Evolutionary conservation across 208 protist species (phyloP), one percentile per base, ranked within the genome.

Genomic region (Endotrypanum monterogeii): DNA sequence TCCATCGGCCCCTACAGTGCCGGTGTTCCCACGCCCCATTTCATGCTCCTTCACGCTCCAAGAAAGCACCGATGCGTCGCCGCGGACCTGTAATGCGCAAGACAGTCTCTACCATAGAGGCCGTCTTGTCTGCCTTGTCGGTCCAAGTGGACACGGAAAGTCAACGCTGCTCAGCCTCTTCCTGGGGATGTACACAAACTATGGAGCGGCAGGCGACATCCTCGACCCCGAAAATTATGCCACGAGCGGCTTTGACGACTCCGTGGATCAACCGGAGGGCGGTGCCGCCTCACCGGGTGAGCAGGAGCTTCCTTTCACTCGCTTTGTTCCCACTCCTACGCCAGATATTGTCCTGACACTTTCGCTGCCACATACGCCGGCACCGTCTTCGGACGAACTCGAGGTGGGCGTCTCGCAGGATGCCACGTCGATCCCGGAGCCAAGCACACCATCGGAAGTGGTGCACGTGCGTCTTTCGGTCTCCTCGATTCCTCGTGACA

Each of bases 141-240:
- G 90, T 3, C 76, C 79, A 5, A 93, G 88, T 60, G 90, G 90
- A 7, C 89, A 84, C 61, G 90, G 90, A 44, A 95, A 95, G 79
- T 91, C 85, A 39, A 95, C 90, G 18, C 73, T 93, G 52, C 78
- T 95, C n/a, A 84, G 81, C 8, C 77, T 95, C 48, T 67, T 95
- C 46, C 70, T 95, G 0, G 88, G 79, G 1, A 74, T 95, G 52
- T 95, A 95, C 82, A 79, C 76, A n/a, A 52, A 85, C 75, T 84
- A 78, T 54, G 41, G 65, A 3, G 30, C 35, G 7, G 18, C 35
- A 3, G 46, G 35, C 30, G 30, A 28, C 57, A 14, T 12, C 30
- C 55, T 41, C 58, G 44, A 28, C 46, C 35, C 2, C 1, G 70
- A 67, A 11, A 65, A 18, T 32, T 25, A 73, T 51, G 35, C 23